Percentiles rank a stretch among this genome's conserved stretches.
Conservation (phyloP, 805 yeast species). For the Saccharomycopsis vini region DNA sequence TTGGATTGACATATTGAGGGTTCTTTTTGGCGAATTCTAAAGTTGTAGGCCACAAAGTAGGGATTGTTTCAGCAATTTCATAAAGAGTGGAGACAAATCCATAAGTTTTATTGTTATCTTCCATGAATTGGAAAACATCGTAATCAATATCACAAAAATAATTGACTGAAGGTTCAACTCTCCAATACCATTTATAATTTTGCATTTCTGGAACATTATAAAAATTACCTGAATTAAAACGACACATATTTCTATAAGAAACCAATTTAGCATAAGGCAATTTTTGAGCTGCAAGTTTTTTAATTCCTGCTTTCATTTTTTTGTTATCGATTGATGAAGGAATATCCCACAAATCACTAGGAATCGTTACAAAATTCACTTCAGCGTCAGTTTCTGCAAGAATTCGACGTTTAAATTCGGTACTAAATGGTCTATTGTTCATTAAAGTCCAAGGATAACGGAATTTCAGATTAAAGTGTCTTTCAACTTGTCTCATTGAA, state of each 20-base stretch:
- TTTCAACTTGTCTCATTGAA: constrained; percentile 47
- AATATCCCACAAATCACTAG: constrained; percentile 45
- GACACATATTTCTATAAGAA: constrained; percentile 65
- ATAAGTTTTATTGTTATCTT: constrained; percentile 47
- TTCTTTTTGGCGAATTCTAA: constrained; percentile 39
- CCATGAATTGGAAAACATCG: constrained; percentile 58
- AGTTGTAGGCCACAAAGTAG: constrained; percentile 54
- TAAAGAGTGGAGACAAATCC: constrained; percentile 57
- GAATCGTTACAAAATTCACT: constrained; percentile 23
- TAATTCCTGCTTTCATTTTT: constrained; percentile 34
- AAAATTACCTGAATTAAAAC: constrained; percentile 54
- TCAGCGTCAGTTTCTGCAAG: constrained; percentile 27
- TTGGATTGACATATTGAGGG: constrained; percentile 44
- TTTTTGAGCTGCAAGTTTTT: constrained; percentile 32
- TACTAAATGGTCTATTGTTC: constrained; percentile 49
- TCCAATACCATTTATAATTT: constrained; percentile 58
- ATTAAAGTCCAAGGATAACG: constrained; percentile 62
- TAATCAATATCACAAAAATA: constrained; percentile 54
- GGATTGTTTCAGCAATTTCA: constrained; percentile 49
- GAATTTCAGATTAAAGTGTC: constrained; percentile 49
- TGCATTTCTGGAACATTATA: constrained; percentile 49
- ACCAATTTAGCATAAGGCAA: constrained; percentile 47
- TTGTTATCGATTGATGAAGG: constrained; percentile 47
- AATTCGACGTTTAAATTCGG: constrained; percentile 37
- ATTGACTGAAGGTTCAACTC: constrained; percentile 57